Evolutionary conservation across 2,329 filamentous ascomycete species (phyloP).

Genomic region (Biscogniauxia marginata): DNA sequence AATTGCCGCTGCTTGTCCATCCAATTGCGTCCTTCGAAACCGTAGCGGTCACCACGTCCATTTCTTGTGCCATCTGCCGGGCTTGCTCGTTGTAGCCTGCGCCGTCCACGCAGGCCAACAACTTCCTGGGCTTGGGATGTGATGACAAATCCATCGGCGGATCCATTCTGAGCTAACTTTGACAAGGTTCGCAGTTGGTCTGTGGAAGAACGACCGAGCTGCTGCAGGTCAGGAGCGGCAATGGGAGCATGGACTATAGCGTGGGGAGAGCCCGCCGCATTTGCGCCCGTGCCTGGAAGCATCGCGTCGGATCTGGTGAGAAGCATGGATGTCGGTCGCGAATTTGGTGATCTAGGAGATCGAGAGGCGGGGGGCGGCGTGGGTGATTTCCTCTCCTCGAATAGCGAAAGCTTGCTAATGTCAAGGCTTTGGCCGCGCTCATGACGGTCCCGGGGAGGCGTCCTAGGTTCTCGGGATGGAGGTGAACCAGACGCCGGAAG

Average conservation of each 20-base stretch:
- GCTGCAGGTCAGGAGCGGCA: constrained; percentile 71
- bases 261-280: constrained; percentile 32
- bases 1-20: constrained; percentile 99
- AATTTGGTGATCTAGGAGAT: constrained; percentile 22
- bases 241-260: constrained; percentile 47
- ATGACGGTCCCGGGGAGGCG: constrained; percentile 42
- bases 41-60: constrained; percentile 51
- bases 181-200: constrained; percentile 86
- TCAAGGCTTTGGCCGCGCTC: constrained; percentile 66
- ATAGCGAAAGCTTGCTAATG: constrained; percentile 53
- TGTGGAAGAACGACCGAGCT: constrained; percentile 83
- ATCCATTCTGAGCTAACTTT: constrained; percentile 72
- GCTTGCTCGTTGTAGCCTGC: constrained; percentile 73
- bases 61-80: constrained; percentile 46
- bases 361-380: constrained; percentile 32
- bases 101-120: constrained; percentile 78
- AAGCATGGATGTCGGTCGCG: constrained; percentile 61
- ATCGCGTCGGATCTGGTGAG: constrained; percentile 58
- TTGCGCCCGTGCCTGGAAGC: constrained; percentile 32
- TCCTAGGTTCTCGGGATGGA: constrained; percentile 30
- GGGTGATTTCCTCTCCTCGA: constrained; percentile 42
- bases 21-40: constrained; percentile 86
- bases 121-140: constrained; percentile 80
- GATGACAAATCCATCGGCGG: constrained; percentile 78
- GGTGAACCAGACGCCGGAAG: constrained; percentile 49